A percentile compares a stretch with the other conserved stretches of the same genome.
phyloP scores from a whole-genome alignment of 176 grass and related monocot species.

The Raddia distichophylla region DNA sequence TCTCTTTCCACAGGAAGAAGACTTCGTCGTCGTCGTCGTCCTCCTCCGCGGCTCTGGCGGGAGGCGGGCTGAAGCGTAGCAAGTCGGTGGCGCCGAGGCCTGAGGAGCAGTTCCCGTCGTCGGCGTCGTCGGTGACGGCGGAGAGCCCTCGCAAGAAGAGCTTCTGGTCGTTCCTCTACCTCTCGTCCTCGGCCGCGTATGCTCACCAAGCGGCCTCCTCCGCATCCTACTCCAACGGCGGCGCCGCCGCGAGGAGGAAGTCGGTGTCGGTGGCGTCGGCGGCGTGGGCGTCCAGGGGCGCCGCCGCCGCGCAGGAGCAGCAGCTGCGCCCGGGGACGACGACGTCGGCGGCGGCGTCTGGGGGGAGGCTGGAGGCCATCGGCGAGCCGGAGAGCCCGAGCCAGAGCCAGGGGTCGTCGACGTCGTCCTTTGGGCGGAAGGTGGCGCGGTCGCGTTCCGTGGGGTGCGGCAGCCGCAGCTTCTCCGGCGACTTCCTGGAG shows the following conservation, averaged over 20 bases:
- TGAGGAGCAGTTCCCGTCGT: conserved; percentile 35
- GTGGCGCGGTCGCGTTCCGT: conserved; percentile 81
- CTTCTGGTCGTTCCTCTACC: conserved; percentile 92
- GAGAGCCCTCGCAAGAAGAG: conserved; percentile 93
- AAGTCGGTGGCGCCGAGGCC: conserved; percentile 77
- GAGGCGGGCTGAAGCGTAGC: conserved; percentile 59
- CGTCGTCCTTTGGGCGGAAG: conserved; percentile 79
- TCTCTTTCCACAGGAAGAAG: conserved; percentile 48
- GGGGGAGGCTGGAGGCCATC: conserved; percentile 33
- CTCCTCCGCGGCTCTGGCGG: not conserved
- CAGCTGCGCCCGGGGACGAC: conserved; percentile 3
- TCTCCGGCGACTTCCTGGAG: conserved; percentile 89
- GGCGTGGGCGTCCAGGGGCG: conserved; percentile 37
- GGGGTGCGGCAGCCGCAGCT: conserved; percentile 79
- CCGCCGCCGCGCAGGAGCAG: conserved; percentile 32
- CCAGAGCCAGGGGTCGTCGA: conserved; percentile 63
- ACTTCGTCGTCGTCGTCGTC: conserved; percentile 4
- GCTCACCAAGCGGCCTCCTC: conserved; percentile 34
- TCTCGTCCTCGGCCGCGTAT: conserved; percentile 51
- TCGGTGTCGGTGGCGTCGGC: conserved; percentile 47
- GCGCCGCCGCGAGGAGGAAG: conserved; percentile 38
- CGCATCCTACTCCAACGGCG: not conserved
- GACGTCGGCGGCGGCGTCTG: not conserved
- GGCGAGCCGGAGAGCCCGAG: conserved; percentile 63
- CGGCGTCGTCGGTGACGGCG: conserved; percentile 37